phyloP scores from a whole-genome alignment of 2,329 filamentous ascomycete species.

The Pseudogymnoascus sp. region DNA sequence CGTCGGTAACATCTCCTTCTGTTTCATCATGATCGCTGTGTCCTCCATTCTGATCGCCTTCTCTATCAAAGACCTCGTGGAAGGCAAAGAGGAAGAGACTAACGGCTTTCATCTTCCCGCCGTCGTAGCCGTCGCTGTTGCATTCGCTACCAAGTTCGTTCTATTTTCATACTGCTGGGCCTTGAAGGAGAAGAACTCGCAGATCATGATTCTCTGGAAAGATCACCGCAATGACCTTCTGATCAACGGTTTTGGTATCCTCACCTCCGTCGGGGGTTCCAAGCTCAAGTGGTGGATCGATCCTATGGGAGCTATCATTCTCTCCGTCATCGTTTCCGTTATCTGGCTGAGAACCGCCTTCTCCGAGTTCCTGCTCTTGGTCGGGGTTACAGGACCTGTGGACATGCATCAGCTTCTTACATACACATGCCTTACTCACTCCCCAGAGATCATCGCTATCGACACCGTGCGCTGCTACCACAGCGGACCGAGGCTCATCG shows the following conservation, averaged over 20 bases:
- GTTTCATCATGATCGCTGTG: constrained; percentile 89
- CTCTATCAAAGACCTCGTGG: constrained; percentile 61
- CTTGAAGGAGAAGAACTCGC: constrained; percentile 80
- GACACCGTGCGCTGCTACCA: constrained; percentile 95
- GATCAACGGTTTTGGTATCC: constrained; percentile 86
- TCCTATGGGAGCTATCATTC: constrained; percentile 76
- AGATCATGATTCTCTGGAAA: constrained; percentile 88
- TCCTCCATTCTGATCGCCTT: constrained; percentile 90
- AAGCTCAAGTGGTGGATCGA: constrained; percentile 94
- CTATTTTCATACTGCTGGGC: constrained; percentile 92
- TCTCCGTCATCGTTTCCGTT: constrained; percentile 67
- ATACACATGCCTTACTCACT: constrained; percentile 92
- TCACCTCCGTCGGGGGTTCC: constrained; percentile 83
- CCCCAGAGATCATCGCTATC: constrained; percentile 69
- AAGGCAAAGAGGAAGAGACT: constrained; percentile 38
- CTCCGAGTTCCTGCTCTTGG: constrained; percentile 79
- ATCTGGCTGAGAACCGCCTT: constrained; percentile 84
- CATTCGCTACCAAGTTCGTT: constrained; percentile 73
- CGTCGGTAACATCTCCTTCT: constrained; percentile 91
- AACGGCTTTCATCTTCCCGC: constrained; percentile 71
- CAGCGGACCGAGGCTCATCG: constrained; percentile 77
- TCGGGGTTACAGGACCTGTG: constrained; percentile 79
- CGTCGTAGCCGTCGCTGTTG: constrained; percentile 73
- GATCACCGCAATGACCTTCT: constrained; percentile 96
- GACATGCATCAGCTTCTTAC: constrained; percentile 89